Conservation (phyloP, 441 rosid genomes). For the Oxalis stricta region DNA sequence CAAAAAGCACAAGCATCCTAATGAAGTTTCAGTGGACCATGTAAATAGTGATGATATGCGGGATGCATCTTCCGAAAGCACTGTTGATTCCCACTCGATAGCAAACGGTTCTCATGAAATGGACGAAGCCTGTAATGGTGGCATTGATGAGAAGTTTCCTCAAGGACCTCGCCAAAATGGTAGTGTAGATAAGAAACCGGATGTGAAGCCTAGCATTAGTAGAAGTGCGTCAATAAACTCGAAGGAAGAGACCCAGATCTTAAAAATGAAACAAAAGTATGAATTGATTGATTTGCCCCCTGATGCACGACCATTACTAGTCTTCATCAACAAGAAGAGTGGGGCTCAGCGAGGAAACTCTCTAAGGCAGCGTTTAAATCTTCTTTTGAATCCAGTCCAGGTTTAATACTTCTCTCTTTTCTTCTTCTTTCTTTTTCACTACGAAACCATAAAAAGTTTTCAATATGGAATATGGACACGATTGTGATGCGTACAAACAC, state of each 20-base stretch:
- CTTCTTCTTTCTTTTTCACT: background rate
- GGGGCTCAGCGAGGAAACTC: constrained; percentile 92
- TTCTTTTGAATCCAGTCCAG: constrained; percentile 92
- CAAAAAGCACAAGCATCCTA: constrained; percentile 64
- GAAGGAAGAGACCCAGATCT: constrained; percentile 55
- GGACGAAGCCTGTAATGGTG: constrained; percentile 39
- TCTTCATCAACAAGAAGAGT: constrained; percentile 90
- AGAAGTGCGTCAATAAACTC: constrained; percentile 54
- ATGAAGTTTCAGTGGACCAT: constrained; percentile 41
- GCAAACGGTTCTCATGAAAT: constrained; percentile 30
- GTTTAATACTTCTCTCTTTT: constrained; percentile 19
- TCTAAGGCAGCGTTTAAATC: constrained; percentile 69
- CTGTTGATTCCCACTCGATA: constrained; percentile 33
- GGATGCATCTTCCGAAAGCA: constrained; percentile 47
- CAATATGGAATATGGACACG: no score
- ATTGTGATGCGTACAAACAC: no score
- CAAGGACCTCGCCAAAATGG: constrained; percentile 24
- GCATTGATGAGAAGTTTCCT: constrained; percentile 20
- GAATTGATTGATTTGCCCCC: constrained; percentile 77
- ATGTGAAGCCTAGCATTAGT: constrained; percentile 37
- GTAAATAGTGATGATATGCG: constrained; percentile 35
- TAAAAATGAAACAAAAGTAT: constrained; percentile 60
- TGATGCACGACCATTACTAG: constrained; percentile 85
- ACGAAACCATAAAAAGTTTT: background rate
- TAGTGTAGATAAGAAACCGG: constrained; percentile 30